Percentiles rank a stretch among this genome's conserved stretches.
Conservation (phyloP, 768 basidiomycete species). For the Leccinum sublutescens region DNA sequence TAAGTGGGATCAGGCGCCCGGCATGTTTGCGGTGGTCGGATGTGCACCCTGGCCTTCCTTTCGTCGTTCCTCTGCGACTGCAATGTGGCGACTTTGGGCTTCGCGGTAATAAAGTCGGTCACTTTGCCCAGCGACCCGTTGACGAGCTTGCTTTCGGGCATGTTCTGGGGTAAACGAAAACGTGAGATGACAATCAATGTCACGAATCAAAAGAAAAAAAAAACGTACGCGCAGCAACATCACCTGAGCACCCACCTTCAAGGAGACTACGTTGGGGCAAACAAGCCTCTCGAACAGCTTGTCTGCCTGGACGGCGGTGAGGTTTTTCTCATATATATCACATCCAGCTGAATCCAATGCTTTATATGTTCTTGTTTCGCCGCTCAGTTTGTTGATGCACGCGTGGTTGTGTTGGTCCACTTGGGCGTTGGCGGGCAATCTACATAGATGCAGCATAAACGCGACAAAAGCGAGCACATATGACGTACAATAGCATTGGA, state of each 20-base stretch:
- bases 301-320: slow-evolving; percentile 30
- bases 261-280: slow-evolving; percentile 43
- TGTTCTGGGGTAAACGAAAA: slow-evolving; percentile 27
- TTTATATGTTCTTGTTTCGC: slow-evolving; percentile 33
- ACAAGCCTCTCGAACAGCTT: slow-evolving; percentile 47
- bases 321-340: slow-evolving; percentile 36
- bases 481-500: too few species aligned
- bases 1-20: too few species aligned
- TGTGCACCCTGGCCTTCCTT: too few species aligned
- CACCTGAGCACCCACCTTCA: slow-evolving; percentile 76
- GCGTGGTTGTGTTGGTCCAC: slow-evolving; percentile 26
- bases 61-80: too few species aligned
- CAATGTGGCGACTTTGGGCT: too few species aligned
- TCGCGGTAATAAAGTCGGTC: too few species aligned
- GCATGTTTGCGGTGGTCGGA: too few species aligned
- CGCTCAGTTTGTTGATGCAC: slow-evolving; percentile 23
- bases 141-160: slow-evolving; percentile 19
- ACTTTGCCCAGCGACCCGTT: too few species aligned
- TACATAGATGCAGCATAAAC: slow-evolving; percentile 1
- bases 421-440: slow-evolving; percentile 28
- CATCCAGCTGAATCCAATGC: slow-evolving; percentile 47
- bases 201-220: background rate
- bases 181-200: background rate
- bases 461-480: too few species aligned
- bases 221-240: slow-evolving; percentile 52